phyloP scores from a whole-genome alignment of 495 filamentous ascomycete species.

The Lepidopterella palustris region DNA sequence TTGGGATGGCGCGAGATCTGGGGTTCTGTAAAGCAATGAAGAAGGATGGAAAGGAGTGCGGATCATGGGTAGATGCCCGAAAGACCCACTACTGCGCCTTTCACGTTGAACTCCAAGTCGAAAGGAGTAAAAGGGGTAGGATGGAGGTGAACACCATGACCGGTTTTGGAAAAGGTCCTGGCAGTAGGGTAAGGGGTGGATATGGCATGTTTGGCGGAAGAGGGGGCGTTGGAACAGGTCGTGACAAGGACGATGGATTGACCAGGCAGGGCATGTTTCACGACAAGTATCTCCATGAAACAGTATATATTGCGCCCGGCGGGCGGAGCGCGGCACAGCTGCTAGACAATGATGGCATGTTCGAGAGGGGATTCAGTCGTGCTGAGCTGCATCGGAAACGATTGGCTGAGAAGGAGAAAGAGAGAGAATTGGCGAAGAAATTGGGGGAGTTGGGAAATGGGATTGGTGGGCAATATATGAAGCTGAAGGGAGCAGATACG shows the following conservation, averaged over 20 bases:
- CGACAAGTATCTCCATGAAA: conserved; percentile 42
- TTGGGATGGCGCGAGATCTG: conserved; percentile 79
- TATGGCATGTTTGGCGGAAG: conserved; percentile 32
- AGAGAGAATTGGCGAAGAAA: conserved; percentile 70
- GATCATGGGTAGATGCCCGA: conserved; percentile 75
- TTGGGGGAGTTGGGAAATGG: conserved; percentile 59
- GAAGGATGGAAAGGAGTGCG: conserved; percentile 76
- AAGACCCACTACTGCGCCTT: conserved; percentile 91
- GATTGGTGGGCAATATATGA: conserved; percentile 71
- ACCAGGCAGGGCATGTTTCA: conserved; percentile 48
- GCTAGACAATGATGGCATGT: conserved; percentile 62
- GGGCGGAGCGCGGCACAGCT: conserved; percentile 52
- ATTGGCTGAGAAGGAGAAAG: conserved; percentile 66
- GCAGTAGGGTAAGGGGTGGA: conserved; percentile 3
- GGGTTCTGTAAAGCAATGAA: conserved; percentile 80
- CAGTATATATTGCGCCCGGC: conserved; percentile 31
- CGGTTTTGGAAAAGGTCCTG: conserved; percentile 30
- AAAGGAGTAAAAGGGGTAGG: conserved; percentile 60
- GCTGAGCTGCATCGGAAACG: conserved; percentile 63
- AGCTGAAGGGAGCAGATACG: conserved; percentile 4
- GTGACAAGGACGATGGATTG: conserved; percentile 31
- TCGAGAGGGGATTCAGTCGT: conserved; percentile 47
- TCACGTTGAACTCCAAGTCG: conserved; percentile 73
- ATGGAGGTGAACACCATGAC: conserved; percentile 74
- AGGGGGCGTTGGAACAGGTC: conserved; percentile 22